Conservation (phyloP, 371 early-diverging fungal genomes). For the Rhizomucor pusillus region DNA sequence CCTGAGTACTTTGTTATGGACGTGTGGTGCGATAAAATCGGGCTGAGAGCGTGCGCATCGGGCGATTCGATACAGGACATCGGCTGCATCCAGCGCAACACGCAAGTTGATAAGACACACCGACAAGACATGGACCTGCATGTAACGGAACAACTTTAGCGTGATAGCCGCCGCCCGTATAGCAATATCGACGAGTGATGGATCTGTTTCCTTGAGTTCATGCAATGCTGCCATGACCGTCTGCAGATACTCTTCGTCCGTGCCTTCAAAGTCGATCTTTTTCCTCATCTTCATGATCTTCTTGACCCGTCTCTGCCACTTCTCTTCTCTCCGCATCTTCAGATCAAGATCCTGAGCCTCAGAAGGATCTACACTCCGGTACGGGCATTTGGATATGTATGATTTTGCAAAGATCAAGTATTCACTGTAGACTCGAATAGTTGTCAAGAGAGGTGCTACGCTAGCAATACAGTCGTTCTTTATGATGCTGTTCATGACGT, state of each 20-base stretch:
- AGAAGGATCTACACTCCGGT: constrained; percentile 7
- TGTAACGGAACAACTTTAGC: constrained; percentile 20
- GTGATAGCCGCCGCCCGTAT: constrained; percentile 14
- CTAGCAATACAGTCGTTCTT: background rate
- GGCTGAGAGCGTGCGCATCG: too few relatives aligned
- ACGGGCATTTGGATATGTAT: constrained; percentile 65
- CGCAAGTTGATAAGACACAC: constrained; percentile 1
- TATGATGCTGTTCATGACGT: constrained; percentile 13
- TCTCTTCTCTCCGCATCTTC: background rate
- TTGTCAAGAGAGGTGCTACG: constrained; percentile 17
- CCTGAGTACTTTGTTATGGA: too few relatives aligned
- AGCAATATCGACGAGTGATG: constrained; percentile 14
- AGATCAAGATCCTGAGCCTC: background rate
- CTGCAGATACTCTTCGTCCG: constrained; percentile 18
- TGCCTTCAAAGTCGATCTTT: constrained; percentile 10
- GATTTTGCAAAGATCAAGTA: constrained; percentile 70
- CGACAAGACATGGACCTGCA: background rate
- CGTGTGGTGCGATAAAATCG: too few relatives aligned
- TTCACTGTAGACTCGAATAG: constrained; percentile 29
- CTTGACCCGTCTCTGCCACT: constrained; percentile 1
- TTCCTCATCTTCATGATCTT: constrained; percentile 7
- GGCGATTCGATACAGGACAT: constrained; percentile 5
- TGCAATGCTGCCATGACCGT: constrained; percentile 1
- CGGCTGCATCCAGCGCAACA: background rate
- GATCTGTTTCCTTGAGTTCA: background rate